phyloP scores from a whole-genome alignment of 2,329 filamentous ascomycete species.

The Penicillium sp. region DNA sequence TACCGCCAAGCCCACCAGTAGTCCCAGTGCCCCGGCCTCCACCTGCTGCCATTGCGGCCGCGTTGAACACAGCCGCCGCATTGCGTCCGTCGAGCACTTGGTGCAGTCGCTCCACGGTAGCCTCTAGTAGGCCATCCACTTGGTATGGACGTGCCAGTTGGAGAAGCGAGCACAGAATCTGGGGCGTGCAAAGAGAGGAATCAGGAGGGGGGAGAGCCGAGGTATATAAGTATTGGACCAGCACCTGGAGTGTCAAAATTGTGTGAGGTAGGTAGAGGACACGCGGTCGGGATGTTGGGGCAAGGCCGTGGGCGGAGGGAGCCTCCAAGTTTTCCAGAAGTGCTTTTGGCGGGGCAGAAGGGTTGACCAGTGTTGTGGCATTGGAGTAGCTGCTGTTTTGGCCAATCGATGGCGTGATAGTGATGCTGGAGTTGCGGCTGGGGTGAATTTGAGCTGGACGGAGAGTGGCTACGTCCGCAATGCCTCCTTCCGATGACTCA shows the following conservation, averaged over 20 bases:
- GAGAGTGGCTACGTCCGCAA: constrained; percentile 69
- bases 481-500: constrained; percentile 71
- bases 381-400: constrained; percentile 44
- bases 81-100: constrained; percentile 87
- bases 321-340: constrained; percentile 48
- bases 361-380: constrained; percentile 41
- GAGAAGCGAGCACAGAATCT: constrained; percentile 90
- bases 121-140: constrained; percentile 86
- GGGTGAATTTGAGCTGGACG: constrained; percentile 60
- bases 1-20: constrained; percentile 53
- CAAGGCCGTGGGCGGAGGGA: constrained; percentile 53
- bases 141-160: constrained; percentile 92
- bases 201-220: constrained; percentile 75
- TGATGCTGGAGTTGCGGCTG: constrained; percentile 75
- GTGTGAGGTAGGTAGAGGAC: constrained; percentile 93
- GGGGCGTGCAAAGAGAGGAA: constrained; percentile 81
- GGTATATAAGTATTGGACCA: constrained; percentile 92
- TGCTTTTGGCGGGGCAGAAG: constrained; percentile 30
- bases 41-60: constrained; percentile 94
- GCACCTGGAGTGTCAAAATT: constrained; percentile 78
- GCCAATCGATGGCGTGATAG: constrained; percentile 65
- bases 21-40: constrained; percentile 80
- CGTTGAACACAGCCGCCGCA: constrained; percentile 95
- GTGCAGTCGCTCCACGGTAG: constrained; percentile 86
- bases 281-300: constrained; percentile 67